Evolutionary conservation across 108 stramenopile species (phyloP), one percentile per base, ranked within the genome.

Genomic region (Nannochloropsis gaditana): DNA sequence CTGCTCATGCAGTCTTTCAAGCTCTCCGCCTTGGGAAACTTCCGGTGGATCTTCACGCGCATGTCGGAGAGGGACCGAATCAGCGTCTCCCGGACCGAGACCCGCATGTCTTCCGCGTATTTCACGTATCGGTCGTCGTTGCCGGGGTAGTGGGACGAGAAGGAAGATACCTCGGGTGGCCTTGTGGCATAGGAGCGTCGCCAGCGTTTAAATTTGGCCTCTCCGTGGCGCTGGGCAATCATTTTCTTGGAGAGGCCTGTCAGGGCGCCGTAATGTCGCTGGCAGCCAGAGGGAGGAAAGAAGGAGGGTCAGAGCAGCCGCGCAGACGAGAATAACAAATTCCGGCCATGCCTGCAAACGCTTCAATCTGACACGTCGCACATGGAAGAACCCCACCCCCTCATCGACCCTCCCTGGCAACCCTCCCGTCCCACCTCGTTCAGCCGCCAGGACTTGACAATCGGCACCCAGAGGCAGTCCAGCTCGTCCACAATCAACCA

Each of bases 361-460:
- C 10, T 11, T 3, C 59, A 73, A 73, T 6, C 3, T 73, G 59
- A 73, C n/a, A n/a, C 0, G n/a, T 73, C 5, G n/a, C n/a, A 73
- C 59, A 73, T 73, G 59, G 2, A 15, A 73, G 2, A n/a, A 15
- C n/a, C 59, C 59, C 15, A 11, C 47, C 47, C 47, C 10, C 47
- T 15, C 47, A 50, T 15, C 47, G 11, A 50, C 15, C 47, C 59
- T 73, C 96, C 96, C 43, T 93, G 92, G 83, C 96, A 85, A 2
- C 94, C 94, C 31, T 95, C 96, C 85, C 96, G 96, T 89, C 92
- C 93, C n/a, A 94, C 90, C 87, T 96, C 96, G 84, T 97, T 96
- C 50, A 97, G 89, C 41, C 95, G 91, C 95, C 95, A 97, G 43
- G 89, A 90, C 89, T 95, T 95, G 89, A 94, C 93, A 8, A 88